phyloP scores from a whole-genome alignment of 2,329 filamentous ascomycete genomes.

The Penicillium sp. region DNA sequence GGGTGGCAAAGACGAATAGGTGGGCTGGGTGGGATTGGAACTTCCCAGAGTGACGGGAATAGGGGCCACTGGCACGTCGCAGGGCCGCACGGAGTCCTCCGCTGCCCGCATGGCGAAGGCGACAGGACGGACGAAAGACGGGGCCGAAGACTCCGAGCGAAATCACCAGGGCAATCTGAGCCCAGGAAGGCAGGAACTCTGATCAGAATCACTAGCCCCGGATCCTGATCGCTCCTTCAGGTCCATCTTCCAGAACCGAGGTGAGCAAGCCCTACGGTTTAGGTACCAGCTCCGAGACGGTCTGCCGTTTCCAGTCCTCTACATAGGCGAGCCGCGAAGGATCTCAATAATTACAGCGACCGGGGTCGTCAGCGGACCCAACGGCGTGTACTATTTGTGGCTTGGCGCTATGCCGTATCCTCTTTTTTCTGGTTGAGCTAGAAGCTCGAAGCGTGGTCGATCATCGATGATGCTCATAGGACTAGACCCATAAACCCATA shows the following conservation, averaged over 20 bases:
- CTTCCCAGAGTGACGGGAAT: not conserved
- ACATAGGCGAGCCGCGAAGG: not conserved
- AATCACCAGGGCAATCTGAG: not conserved
- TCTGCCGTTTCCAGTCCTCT: not conserved
- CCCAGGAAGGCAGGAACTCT: not conserved
- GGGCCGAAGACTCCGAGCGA: not conserved
- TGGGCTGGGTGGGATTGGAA: not conserved
- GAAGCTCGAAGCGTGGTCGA: not conserved
- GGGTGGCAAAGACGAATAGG: not conserved
- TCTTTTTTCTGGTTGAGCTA: not conserved
- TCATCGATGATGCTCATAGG: not conserved
- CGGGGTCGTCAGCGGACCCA: not conserved
- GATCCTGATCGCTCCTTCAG: constrained; percentile 7
- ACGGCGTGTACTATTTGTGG: not conserved
- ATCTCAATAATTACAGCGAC: not conserved
- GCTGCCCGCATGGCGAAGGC: not conserved
- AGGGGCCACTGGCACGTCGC: not conserved
- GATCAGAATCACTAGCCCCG: constrained; percentile 8
- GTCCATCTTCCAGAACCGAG: not conserved
- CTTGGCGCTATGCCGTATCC: not conserved
- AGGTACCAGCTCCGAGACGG: constrained; percentile 1
- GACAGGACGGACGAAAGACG: not conserved
- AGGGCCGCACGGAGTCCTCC: not conserved
- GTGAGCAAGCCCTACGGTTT: not conserved
- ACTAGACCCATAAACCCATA: not conserved